Evolutionary conservation across 2,329 filamentous ascomycete genomes (phyloP).

Genomic region (Capronia americana): DNA sequence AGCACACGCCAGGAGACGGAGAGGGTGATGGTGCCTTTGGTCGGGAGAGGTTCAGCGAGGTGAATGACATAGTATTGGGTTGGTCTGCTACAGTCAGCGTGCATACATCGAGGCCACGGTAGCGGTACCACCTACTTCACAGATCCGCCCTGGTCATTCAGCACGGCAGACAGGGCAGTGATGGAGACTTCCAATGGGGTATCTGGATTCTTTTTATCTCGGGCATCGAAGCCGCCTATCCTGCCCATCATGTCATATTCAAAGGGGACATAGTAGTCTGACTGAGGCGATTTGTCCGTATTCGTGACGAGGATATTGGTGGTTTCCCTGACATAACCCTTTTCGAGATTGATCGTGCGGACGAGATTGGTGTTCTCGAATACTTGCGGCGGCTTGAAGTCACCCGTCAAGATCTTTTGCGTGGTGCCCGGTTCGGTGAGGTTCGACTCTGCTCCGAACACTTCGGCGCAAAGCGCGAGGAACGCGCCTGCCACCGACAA

Average conservation of each 20-base stretch:
- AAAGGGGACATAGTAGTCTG: slow-evolving; percentile 91
- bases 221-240: slow-evolving; percentile 86
- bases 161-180: slow-evolving; percentile 65
- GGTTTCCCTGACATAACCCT: slow-evolving; percentile 86
- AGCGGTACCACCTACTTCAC: slow-evolving; percentile 60
- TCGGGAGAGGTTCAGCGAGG: slow-evolving; percentile 75
- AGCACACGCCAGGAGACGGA: slow-evolving; percentile 85
- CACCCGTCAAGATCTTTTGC: slow-evolving; percentile 48
- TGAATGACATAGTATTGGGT: slow-evolving; percentile 84
- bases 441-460: slow-evolving; percentile 34
- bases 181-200: slow-evolving; percentile 72
- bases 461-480: slow-evolving; percentile 29
- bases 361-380: slow-evolving; percentile 95
- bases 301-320: slow-evolving; percentile 97
- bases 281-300: slow-evolving; percentile 75
- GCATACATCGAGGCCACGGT: slow-evolving; percentile 44
- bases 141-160: slow-evolving; percentile 52
- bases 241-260: slow-evolving; percentile 74
- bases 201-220: slow-evolving; percentile 82
- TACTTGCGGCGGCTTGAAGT: slow-evolving; percentile 83
- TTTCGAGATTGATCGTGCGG: slow-evolving; percentile 88
- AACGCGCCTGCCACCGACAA: slow-evolving; percentile 32
- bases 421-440: slow-evolving; percentile 33
- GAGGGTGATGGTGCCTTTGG: slow-evolving; percentile 81
- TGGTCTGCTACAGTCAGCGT: slow-evolving; percentile 56